Evolutionary conservation across 2,329 filamentous ascomycete genomes (phyloP), one percentile per base, ranked within the genome.

Genomic region (Fusarium sambucinum): DNA sequence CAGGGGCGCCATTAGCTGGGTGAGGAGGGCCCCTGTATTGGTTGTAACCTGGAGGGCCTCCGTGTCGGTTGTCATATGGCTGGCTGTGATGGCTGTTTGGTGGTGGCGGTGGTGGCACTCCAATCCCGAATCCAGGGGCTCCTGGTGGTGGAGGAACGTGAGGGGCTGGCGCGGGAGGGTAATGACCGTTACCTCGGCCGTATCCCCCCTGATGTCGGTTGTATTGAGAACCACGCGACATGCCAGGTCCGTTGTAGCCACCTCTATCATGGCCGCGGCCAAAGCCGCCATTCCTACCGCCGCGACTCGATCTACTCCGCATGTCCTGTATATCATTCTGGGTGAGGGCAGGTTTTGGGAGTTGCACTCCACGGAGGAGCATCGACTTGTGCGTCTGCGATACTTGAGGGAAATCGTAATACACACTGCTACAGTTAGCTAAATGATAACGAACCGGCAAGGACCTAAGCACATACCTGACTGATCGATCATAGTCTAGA

Each of bases 321-420:
- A 94, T 86, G 10, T 87, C 85, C 68, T 94, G 90, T 55, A 95
- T 88, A 74, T 97, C 94, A 60, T 86, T 87, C 33, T 87, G 85
- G 59, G 92, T 91, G 2, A 99, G 86, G 12, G 89, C 90, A 3
- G 92, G 88, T 3, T 85, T 81, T 6, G 92, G 88, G 58, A 94
- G 85, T 72, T 90, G 89, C 38, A 94, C 89, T 14, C 96, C 96
- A 4, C 93, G 90, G 35, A 99, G 85, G 16, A 99, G 86, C 92
- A 97, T 96, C 8, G 94, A 97, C 77, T 97, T 97, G 81, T 99
- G 96, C 6, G 88, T 83, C 72, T 92, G 87, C 12, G 83, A 84
- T 19, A 88, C 88, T 40, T 86, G 84, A 1, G 95, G 94, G 80
- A 97, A 91, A 44, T 93, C 89, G 76, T 96, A 99, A 74, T 92